A percentile compares a stretch with the other conserved stretches of the same genome.
Evolutionary conservation across 1,139 yeast genomes (phyloP).

Genomic region (Arxiozyma telluris): DNA sequence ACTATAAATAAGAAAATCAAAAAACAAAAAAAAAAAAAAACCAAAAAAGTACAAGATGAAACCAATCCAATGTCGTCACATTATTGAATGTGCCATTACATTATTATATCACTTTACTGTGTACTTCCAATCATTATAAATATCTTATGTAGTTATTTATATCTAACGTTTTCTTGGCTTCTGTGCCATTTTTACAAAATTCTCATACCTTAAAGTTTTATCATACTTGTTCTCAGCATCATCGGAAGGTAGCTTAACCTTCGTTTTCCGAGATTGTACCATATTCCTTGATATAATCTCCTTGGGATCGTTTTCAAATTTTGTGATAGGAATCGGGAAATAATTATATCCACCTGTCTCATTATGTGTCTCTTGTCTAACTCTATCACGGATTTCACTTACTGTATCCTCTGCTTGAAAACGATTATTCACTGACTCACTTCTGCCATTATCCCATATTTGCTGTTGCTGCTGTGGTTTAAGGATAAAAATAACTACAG

Average conservation of each 20-base stretch:
- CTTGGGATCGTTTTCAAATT: slow-evolving; percentile 9
- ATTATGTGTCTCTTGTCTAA: background rate
- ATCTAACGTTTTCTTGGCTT: background rate
- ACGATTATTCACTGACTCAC: background rate
- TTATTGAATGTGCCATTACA: too few species aligned
- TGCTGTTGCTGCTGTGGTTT: background rate
- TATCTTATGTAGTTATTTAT: background rate
- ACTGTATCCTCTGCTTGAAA: background rate
- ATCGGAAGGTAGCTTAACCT: background rate
- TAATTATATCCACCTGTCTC: slow-evolving; percentile 18
- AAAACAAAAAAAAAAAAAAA: too few species aligned
- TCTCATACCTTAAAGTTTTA: slow-evolving; percentile 13
- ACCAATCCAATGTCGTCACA: too few species aligned
- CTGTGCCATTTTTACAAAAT: slow-evolving; percentile 16
- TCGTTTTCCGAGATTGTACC: background rate
- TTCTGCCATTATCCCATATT: background rate
- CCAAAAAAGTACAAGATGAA: background rate
- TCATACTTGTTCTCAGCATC: background rate
- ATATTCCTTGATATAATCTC: background rate
- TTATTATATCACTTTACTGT: background rate
- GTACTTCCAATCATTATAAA: background rate
- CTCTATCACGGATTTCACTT: background rate
- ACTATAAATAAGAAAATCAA: too few species aligned
- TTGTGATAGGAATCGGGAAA: slow-evolving; percentile 21
- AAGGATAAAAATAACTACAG: background rate